Base-by-base conservation (phyloP, 148 eudicot genomes). In the Tetragonia tetragonoides region DNA sequence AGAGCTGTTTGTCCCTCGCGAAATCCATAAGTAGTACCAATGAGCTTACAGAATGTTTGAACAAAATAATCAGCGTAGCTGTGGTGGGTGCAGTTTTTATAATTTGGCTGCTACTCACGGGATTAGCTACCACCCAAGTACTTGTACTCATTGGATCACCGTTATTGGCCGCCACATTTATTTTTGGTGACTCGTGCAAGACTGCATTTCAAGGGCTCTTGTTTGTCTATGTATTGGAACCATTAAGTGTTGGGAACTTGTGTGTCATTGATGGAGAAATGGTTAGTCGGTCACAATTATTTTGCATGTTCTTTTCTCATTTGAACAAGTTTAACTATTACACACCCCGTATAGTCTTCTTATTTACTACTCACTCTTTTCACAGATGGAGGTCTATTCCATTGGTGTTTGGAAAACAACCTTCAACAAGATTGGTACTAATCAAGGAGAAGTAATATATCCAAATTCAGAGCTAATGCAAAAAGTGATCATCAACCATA, bases 171-270 rank as follows among this genome's bases (percentile, higher is more conserved):
- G 90, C n/a, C n/a, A n/a, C n/a, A n/a, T n/a, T n/a, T n/a, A n/a
- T n/a, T n/a, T n/a, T n/a, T n/a, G n/a, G n/a, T n/a, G n/a, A n/a
- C n/a, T n/a, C n/a, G n/a, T n/a, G n/a, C n/a, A n/a, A n/a, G n/a
- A n/a, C n/a, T n/a, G n/a, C n/a, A n/a, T n/a, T n/a, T n/a, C n/a
- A n/a, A n/a, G n/a, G n/a, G n/a, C n/a, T n/a, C n/a, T n/a, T 88
- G 42, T 88, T 88, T 46, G 83, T 83, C 4, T 88, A 83, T n/a
- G 74, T 88, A n/a, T 78, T 83, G 79, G 89, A 83, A 40, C 91
- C 89, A 15, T 83, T 86, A 66, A 81, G 81, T 59, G 89, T 86
- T 61, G 89, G 91, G n/a, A 88, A 88, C 66, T 78, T 82, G 18
- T 87, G 91, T 68, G 79, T 79, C 71, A 74, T 88, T 74, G 91